phyloP scores from a whole-genome alignment of 2,329 filamentous ascomycete species.

The Pseudogymnoascus sp. region DNA sequence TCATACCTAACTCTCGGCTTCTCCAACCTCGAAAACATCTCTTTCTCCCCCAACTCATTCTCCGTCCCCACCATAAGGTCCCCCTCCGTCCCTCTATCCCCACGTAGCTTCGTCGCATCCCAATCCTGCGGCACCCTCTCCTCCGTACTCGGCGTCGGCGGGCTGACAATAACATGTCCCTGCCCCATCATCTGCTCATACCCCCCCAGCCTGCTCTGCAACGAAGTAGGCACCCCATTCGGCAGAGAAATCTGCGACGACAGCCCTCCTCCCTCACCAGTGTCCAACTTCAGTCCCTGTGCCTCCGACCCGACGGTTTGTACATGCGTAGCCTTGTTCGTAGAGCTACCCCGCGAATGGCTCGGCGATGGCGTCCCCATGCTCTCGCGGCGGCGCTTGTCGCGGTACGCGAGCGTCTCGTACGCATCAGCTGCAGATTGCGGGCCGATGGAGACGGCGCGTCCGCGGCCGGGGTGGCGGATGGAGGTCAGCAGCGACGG shows the following conservation, averaged over 20 bases:
- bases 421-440: slow-evolving; percentile 96
- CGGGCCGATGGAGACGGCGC: slow-evolving; percentile 83
- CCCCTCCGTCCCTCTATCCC: slow-evolving; percentile 27
- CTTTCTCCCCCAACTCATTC: slow-evolving; percentile 53
- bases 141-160: slow-evolving; percentile 28
- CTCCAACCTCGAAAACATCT: slow-evolving; percentile 78
- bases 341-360: slow-evolving; percentile 4
- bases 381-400: slow-evolving; percentile 58
- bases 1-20: slow-evolving; percentile 90
- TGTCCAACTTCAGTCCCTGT: slow-evolving; percentile 16
- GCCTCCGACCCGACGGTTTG: slow-evolving; percentile 3
- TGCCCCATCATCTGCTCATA: slow-evolving; percentile 71
- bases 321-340: slow-evolving; percentile 13
- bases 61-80: slow-evolving; percentile 37
- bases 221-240: slow-evolving; percentile 35
- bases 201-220: slow-evolving; percentile 45
- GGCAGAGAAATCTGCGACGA: not conserved
- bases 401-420: slow-evolving; percentile 86
- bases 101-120: slow-evolving; percentile 22
- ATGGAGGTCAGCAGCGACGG: slow-evolving; percentile 76
- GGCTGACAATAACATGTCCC: slow-evolving; percentile 40
- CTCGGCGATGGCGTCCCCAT: slow-evolving; percentile 21
- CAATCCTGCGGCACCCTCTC: slow-evolving; percentile 29
- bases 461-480: slow-evolving; percentile 66
- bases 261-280: slow-evolving; percentile 18